A percentile compares a stretch with the other conserved stretches of the same genome.
These are phyloP conservation scores for Cryptococcus sp. DNA, from an alignment of 1,284 basidiomycete genomes.

Conservation along the genomic window DNA sequence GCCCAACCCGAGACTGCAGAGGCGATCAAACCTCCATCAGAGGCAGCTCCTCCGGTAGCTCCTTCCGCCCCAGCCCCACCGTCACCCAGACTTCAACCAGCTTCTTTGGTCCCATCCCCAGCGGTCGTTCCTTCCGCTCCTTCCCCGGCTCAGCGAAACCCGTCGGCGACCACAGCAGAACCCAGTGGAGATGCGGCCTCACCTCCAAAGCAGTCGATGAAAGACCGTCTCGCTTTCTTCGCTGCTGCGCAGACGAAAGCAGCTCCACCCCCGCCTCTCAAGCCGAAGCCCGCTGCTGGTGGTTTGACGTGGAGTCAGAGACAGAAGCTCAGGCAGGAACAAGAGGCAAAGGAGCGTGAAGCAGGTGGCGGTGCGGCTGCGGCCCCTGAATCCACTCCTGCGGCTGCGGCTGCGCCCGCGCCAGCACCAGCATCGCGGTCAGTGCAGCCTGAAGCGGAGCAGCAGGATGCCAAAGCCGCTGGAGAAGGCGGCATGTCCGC, in stretches of 20 bases:
- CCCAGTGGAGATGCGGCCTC: conserved; percentile 24
- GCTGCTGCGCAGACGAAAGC: conserved; percentile 43
- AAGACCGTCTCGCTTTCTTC: conserved; percentile 55
- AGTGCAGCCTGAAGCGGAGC: conserved; percentile 1
- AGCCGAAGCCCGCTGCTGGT: conserved; percentile 64
- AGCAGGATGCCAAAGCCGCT: conserved; percentile 15
- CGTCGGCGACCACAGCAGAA: conserved; percentile 14
- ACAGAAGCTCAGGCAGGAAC: conserved; percentile 51
- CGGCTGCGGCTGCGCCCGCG: conserved; percentile 24
- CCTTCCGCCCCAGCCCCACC: conserved; percentile 24
- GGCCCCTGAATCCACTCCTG: conserved; percentile 12
- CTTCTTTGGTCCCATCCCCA: conserved; percentile 22
- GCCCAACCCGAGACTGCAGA: conserved; percentile 1
- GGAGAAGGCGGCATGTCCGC: conserved; percentile 65
- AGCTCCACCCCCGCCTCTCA: conserved; percentile 60
- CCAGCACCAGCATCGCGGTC: conserved; percentile 6
- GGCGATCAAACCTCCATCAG: conserved; percentile 1
- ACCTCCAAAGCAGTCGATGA: conserved; percentile 45
- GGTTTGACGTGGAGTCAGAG: conserved; percentile 57
- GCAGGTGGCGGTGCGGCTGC: conserved; percentile 54
- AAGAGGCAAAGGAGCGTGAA: conserved; percentile 49
- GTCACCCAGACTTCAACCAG: conserved; percentile 26
- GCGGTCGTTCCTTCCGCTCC: conserved; percentile 50
- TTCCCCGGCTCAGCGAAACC: conserved; percentile 43
- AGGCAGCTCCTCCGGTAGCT: conserved; percentile 20